Evolutionary conservation across 345 rosid genomes (phyloP).

Genomic region (Odontarrhena argentea): DNA sequence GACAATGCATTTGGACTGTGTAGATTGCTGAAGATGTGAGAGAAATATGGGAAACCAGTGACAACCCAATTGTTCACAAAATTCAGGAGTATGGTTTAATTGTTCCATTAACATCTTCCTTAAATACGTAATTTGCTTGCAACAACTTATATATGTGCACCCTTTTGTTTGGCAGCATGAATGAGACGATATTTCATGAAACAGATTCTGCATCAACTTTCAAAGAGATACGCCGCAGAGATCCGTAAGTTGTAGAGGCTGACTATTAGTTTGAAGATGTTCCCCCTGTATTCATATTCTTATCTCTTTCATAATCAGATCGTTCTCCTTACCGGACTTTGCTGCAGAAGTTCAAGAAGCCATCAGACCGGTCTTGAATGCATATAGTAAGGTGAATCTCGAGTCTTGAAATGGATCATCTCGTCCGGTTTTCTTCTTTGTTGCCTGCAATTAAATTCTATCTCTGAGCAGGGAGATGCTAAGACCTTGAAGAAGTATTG

Average conservation of each 20-base stretch:
- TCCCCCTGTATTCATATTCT: slow-evolving; percentile 12
- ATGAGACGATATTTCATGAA: slow-evolving; percentile 80
- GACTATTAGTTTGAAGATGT: slow-evolving; percentile 17
- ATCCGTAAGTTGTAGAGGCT: slow-evolving; percentile 66
- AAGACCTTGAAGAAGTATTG: slow-evolving; percentile 82
- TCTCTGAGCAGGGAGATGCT: slow-evolving; percentile 60
- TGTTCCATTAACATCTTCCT: slow-evolving; percentile 2
- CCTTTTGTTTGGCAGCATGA: slow-evolving; percentile 60
- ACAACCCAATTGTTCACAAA: slow-evolving; percentile 88
- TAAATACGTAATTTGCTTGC: background rate
- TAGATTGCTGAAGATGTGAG: slow-evolving; percentile 92
- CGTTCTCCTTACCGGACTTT: slow-evolving; percentile 89
- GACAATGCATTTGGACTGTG: slow-evolving; percentile 36
- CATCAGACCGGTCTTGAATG: slow-evolving; percentile 76
- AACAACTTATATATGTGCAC: slow-evolving; percentile 9
- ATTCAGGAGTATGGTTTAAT: slow-evolving; percentile 78
- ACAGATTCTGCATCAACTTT: slow-evolving; percentile 84
- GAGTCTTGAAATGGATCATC: slow-evolving; percentile 15
- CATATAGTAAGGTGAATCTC: slow-evolving; percentile 68
- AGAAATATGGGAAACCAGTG: slow-evolving; percentile 98
- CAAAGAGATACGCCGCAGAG: slow-evolving; percentile 83
- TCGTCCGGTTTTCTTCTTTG: background rate
- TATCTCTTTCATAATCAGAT: slow-evolving; percentile 46
- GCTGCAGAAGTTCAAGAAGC: slow-evolving; percentile 88
- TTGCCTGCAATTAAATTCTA: slow-evolving; percentile 19